Evolutionary conservation across 2,329 filamentous ascomycete species (phyloP), one percentile per base, ranked within the genome.

Genomic region (Davidsoniella eucalypti): DNA sequence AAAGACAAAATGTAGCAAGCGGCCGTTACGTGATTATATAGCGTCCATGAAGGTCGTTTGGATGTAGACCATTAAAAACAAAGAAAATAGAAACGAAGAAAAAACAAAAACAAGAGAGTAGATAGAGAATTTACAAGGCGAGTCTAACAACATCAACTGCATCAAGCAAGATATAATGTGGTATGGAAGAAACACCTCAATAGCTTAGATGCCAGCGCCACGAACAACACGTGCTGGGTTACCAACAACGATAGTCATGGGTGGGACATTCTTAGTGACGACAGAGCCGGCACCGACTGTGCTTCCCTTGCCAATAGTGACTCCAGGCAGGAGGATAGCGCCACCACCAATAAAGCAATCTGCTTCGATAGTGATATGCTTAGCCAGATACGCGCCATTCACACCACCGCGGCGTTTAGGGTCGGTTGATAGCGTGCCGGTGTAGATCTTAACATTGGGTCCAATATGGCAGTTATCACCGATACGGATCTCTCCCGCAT

Each of bases 401-500:
- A 78, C 82, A 5, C 87, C 88, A 58, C 83, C 78, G 18, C 86
- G 74, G 55, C 76, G 73, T 61, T 82, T 78, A 25, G 82, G 78
- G 61, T 93, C 86, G 12, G 80, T 78, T 40, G 80, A 78, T 45
- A 83, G 71, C 40, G 78, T 82, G 33, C 81, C 78, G 14, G 84
- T 87, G 60, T 87, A 84, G 56, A 96, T 84, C 55, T 79, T 90
- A 52, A 95, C 90, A 57, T 88, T 86, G 0, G 86, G 84, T 2
- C 87, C 87, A 56, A 88, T 81, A 60, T 82, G 75, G 47, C 77
- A 79, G 52, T 84, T 78, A 54, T 85, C 77, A 2, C 88, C 88
- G 58, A 96, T 87, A 44, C 71, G 78, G 54, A 96, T 83, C 55
- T 80, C 73, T 61, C 81, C 84, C n/a, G 87, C 81, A 61, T 98